Base-by-base conservation (phyloP, 2,329 filamentous ascomycete species). In the Gyromitra esculenta region DNA sequence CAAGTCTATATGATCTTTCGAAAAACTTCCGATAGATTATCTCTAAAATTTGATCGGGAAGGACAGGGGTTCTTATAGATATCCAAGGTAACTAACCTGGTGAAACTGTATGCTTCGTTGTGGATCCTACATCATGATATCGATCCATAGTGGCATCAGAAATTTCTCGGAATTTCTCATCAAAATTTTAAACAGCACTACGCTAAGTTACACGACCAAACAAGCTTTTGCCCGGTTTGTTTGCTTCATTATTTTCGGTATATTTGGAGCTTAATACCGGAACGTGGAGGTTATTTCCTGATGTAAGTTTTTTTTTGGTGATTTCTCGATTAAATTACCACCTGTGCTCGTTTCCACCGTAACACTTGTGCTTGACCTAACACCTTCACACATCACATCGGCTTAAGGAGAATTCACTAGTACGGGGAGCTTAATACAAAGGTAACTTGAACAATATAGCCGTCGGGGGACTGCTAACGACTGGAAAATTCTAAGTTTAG, bases 21-120 rank as follows among this genome's bases (percentile, higher is more conserved):
- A 50, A 69, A 56, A 67, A 69, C 57, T 48, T 37, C 15, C 41
- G 54, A 69, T 50, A 60, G 41, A 69, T 41, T 50, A 39, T 11
- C n/a, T 25, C 9, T 5, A 31, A 60, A 59, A 18, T 9, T 8
- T 21, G 4, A 54, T 13, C 25, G 66, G 18, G 37, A 68, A 37
- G 52, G 11, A 25, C 41, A 21, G 43, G 54, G 66, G 66, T 60
- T 69, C 54, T 69, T 69, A 69, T 69, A 69, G 66, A 31, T 45
- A 60, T 21, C 50, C 21, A 54, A 57, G 54, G 54, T 39, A 57
- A 54, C 18, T 11, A 11, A 50, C 15, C 15, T 11, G 43, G 5
- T 45, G 15, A 13, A 45, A 45, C 15, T 45, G 5, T 45, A 9
- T 45, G 43, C 15, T 8, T 15, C 21, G 21, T 31, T 21, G 13